A percentile compares a stretch with the other conserved stretches of the same genome.
Conservation (phyloP, 2,329 filamentous ascomycete genomes). For the Cladophialophora yegresii region DNA sequence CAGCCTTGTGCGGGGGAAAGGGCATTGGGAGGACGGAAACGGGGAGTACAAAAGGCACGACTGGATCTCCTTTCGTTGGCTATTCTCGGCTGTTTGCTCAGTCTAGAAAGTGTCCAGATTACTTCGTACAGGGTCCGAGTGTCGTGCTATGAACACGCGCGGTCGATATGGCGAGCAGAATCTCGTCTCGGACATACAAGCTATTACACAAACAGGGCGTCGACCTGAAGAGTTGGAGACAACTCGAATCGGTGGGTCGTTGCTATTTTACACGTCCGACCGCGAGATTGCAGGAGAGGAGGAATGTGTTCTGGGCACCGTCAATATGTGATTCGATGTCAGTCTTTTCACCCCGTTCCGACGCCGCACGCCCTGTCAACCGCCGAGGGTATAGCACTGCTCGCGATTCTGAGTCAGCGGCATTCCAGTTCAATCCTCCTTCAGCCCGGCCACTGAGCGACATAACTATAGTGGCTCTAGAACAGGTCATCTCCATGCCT, state of each 20-base stretch:
- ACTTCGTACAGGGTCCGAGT: not conserved
- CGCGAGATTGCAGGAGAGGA: not conserved
- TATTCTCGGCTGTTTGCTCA: not conserved
- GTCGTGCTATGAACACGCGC: not conserved
- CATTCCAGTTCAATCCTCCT: conserved; percentile 28
- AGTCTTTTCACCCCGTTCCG: not conserved
- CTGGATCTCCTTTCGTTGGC: not conserved
- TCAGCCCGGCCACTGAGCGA: conserved; percentile 44
- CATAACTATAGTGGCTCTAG: conserved; percentile 55
- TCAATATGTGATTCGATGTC: not conserved
- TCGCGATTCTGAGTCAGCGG: not conserved
- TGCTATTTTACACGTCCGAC: not conserved
- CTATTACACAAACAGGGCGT: not conserved
- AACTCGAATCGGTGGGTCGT: not conserved
- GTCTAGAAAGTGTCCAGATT: not conserved
- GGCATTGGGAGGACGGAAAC: not conserved
- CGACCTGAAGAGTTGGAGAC: not conserved
- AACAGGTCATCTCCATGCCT: conserved; percentile 58
- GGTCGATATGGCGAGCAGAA: not conserved
- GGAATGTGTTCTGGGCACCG: not conserved
- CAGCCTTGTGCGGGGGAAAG: not conserved
- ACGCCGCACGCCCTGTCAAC: not conserved
- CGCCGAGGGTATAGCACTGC: not conserved
- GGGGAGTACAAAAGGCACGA: not conserved
- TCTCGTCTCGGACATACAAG: not conserved